These are phyloP conservation scores for Salvia rosmarinus DNA, from an alignment of 257 asterid species.

Conservation along the genomic window DNA sequence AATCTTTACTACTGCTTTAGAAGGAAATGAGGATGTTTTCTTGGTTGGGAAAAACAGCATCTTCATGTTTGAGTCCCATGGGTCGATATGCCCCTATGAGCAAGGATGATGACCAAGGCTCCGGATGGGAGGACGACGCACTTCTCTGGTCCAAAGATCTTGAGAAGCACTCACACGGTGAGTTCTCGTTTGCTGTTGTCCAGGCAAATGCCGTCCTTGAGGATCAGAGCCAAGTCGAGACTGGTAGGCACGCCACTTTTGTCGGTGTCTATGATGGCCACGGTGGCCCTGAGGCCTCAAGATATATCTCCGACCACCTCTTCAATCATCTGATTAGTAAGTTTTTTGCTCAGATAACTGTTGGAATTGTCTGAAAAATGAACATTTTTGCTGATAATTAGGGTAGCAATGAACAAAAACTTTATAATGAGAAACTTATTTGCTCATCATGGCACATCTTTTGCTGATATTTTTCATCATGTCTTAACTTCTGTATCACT, in stretches of 20 bases:
- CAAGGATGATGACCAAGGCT: slow-evolving; percentile 55
- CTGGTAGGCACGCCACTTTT: slow-evolving; percentile 61
- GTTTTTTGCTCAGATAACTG: slow-evolving; percentile 7
- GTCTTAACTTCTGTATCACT: background rate
- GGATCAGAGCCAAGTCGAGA: slow-evolving; percentile 79
- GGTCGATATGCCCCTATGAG: slow-evolving; percentile 68
- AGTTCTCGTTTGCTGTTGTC: slow-evolving; percentile 68
- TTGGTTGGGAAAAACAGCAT: slow-evolving; percentile 66
- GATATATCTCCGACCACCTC: slow-evolving; percentile 59
- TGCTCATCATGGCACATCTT: background rate
- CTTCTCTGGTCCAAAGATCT: slow-evolving; percentile 70
- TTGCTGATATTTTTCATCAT: background rate
- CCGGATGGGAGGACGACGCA: slow-evolving; percentile 49
- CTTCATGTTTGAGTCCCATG: slow-evolving; percentile 62
- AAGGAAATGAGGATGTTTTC: slow-evolving; percentile 81
- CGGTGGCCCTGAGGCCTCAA: slow-evolving; percentile 71
- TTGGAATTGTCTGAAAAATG: background rate
- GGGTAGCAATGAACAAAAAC: background rate
- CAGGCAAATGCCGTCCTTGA: slow-evolving; percentile 65
- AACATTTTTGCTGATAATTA: background rate
- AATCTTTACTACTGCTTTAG: slow-evolving; percentile 36
- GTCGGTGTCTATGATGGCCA: slow-evolving; percentile 90
- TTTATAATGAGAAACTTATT: background rate
- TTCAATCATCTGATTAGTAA: slow-evolving; percentile 57
- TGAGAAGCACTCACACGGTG: slow-evolving; percentile 68